phyloP scores from a whole-genome alignment of 208 protist species.

The Leishmania lainsoni region DNA sequence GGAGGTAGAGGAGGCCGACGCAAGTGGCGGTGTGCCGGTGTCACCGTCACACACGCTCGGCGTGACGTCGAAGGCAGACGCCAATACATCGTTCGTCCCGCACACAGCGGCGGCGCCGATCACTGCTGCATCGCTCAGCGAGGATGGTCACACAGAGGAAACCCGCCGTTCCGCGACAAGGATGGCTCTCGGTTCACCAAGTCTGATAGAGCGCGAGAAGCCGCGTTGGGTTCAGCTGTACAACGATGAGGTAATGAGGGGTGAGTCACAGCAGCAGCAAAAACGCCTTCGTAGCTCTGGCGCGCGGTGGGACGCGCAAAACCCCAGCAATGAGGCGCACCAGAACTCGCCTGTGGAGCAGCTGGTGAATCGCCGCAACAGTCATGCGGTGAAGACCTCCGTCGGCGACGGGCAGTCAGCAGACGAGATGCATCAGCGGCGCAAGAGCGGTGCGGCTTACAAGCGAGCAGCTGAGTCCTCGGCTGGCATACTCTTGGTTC shows the following conservation, averaged over 20 bases:
- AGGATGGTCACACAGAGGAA: background rate
- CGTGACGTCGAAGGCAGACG: background rate
- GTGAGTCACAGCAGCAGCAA: constrained; percentile 10
- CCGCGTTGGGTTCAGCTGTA: constrained; percentile 49
- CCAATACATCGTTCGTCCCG: background rate
- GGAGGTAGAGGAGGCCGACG: background rate
- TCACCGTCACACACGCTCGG: background rate
- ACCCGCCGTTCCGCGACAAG: background rate
- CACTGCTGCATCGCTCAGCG: constrained; percentile 1
- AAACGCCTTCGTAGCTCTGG: background rate
- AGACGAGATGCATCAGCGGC: background rate
- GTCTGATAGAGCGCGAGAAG: constrained; percentile 27
- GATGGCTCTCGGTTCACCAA: background rate
- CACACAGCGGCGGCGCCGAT: background rate
- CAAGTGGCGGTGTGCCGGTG: background rate
- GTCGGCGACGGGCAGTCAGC: background rate
- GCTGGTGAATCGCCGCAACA: background rate
- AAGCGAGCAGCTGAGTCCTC: background rate
- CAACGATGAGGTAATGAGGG: constrained; percentile 31
- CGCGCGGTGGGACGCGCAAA: constrained; percentile 14
- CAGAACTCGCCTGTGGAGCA: background rate
- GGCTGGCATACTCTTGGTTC: constrained; percentile 64
- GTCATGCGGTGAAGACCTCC: background rate
- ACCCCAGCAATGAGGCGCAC: background rate
- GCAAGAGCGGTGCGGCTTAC: background rate